These are phyloP conservation scores for Aspergillus flavus DNA, from an alignment of 2,329 filamentous ascomycete species.

Conservation along the genomic window DNA sequence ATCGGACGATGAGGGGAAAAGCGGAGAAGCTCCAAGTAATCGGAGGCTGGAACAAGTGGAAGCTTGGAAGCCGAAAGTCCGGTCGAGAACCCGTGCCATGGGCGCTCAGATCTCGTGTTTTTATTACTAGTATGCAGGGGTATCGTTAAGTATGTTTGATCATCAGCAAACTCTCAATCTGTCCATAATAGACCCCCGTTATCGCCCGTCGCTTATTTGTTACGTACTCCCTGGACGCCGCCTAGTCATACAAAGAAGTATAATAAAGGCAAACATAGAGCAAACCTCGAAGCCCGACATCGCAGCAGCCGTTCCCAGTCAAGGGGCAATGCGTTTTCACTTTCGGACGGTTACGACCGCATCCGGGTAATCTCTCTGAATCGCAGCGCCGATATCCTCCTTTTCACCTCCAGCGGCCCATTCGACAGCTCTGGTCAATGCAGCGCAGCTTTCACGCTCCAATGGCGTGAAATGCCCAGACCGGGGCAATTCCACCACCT, in stretches of 20 bases:
- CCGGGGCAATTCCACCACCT: conserved; percentile 52
- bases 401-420: conserved; percentile 43
- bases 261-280: background rate
- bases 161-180: background rate
- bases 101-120: conserved; percentile 4
- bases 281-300: background rate
- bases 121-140: background rate
- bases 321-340: conserved; percentile 21
- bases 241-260: background rate
- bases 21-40: conserved; percentile 1
- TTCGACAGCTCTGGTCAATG: conserved; percentile 44
- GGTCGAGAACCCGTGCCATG: conserved; percentile 3
- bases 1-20: background rate
- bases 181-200: background rate
- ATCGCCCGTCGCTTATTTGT: background rate
- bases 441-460: conserved; percentile 47
- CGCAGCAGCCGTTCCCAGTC: background rate
- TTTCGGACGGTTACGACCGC: conserved; percentile 36
- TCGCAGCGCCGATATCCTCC: conserved; percentile 34
- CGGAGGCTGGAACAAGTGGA: background rate
- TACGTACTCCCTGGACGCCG: background rate
- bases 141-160: background rate
- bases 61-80: background rate
- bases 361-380: conserved; percentile 36
- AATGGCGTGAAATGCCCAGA: conserved; percentile 59